These are phyloP conservation scores for Xylaria intraflava DNA, from an alignment of 495 filamentous ascomycete genomes.

Conservation along the genomic window DNA sequence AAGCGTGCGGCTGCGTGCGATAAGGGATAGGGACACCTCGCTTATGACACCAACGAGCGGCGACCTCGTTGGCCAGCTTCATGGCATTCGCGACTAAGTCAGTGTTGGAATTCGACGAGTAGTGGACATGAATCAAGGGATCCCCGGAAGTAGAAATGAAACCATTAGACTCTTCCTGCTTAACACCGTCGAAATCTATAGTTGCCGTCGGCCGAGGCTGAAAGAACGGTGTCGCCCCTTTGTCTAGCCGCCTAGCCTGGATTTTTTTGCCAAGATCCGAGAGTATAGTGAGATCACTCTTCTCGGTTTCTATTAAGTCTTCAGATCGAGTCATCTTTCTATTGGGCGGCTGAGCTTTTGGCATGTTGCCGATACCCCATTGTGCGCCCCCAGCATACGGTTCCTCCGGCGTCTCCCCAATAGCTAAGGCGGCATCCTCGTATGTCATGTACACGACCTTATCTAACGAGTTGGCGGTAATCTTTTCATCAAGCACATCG, in stretches of 20 bases:
- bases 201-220: conserved; percentile 25
- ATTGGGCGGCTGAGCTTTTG: conserved; percentile 12
- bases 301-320: conserved; percentile 27
- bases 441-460: conserved; percentile 73
- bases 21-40: conserved; percentile 76
- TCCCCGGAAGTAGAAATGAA: conserved; percentile 28
- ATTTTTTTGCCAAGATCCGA: conserved; percentile 31
- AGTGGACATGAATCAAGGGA: conserved; percentile 36
- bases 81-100: conserved; percentile 52
- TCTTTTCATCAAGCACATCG: conserved; percentile 59
- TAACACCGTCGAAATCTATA: conserved; percentile 26
- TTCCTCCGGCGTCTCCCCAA: conserved; percentile 33
- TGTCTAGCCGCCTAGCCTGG: conserved; percentile 27
- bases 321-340: conserved; percentile 30
- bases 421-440: conserved; percentile 42
- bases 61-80: conserved; percentile 68
- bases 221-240: conserved; percentile 35
- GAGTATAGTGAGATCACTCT: conserved; percentile 28
- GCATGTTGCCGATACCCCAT: conserved; percentile 27
- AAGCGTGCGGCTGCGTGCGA: conserved; percentile 57
- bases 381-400: conserved; percentile 3
- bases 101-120: conserved; percentile 15
- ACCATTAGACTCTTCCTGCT: conserved; percentile 5
- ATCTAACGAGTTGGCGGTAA: conserved; percentile 61
- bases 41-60: conserved; percentile 64